Base-by-base conservation (phyloP, 768 basidiomycete species). In the Collybia mongolica region DNA sequence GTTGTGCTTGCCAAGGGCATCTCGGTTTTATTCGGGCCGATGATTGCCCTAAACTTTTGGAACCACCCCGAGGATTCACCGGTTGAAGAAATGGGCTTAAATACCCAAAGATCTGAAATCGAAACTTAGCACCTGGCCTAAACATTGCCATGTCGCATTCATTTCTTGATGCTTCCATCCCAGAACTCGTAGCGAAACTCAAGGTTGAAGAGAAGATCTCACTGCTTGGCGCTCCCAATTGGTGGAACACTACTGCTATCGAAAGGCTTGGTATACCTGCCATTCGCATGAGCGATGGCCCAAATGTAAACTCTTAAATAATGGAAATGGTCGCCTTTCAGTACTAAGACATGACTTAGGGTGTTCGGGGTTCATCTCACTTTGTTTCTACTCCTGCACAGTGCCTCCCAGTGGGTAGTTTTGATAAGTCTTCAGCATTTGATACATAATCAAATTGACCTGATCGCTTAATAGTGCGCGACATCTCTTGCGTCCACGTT, bases 401-500 rank as follows among this genome's bases (percentile, higher is more conserved):
- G 62, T 83, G 86, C 61, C 60, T 88, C 35, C 85, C 87, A 6
- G 84, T 83, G 56, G 40, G 77, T 50, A 15, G 19, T n/a, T 37
- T 14, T 20, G 20, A 38, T 38, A 18, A 17, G 22, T 12, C 12
- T 14, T 32, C 11, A 9, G 11, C 2, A 6, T 5, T 6, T 32
- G 14, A 11, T 32, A 28, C 12, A 7, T 29, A 35, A 20, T 4
- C 36, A 20, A 23, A 46, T 11, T 18, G 32, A 6, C 35, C 43
- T 39, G 22, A 36, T 29, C 19, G 29, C 39, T 17, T 54, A n/a
- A n/a, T n/a, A 49, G 83, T 85, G 83, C 57, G 83, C 81, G 2
- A 90, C 89, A 1, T 78, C 83, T 9, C 71, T 90, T 54, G 87
- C 80, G 0, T 79, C 87, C 0, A 85, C 87, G 6, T 90, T 88